Base-by-base conservation (phyloP, 768 basidiomycete genomes). In the Xerocomus spinulosus region DNA sequence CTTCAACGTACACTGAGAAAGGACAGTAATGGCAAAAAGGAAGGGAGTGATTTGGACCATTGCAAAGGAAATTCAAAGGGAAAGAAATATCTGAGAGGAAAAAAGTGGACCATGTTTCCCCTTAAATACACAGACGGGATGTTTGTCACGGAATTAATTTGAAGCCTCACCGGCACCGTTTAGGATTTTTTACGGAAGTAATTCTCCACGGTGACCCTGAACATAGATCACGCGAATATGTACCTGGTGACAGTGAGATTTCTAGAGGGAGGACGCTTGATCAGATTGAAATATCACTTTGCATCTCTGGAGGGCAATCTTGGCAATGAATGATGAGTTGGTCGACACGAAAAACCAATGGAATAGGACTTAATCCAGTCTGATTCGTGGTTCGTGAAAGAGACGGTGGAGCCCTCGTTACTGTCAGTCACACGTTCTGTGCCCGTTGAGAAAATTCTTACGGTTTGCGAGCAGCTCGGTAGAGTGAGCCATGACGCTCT, bases 41-140 rank as follows among this genome's bases (percentile, higher is more conserved):
- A 62, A 42, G 5, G 62, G 32, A 10, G 50, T 2, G 28, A 56
- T 53, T 51, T 52, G 53, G 41, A 64, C 61, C 62, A 62, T 64
- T 35, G 24, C 45, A 20, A 18, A 32, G 15, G 6, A 23, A 8
- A 26, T 5, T 23, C 26, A 35, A 37, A 25, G 26, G 3, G 23
- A 36, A 34, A 15, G 17, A 5, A 7, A 4, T 12, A 7, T 21
- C 4, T 26, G 35, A 38, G n/a, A 13, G 9, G 21, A 23, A 7
- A n/a, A 28, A 12, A 18, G 23, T 10, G 21, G 21, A 14, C 8
- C 17, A 17, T 17, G 6, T 7, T 23, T 39, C 14, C 15, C 37
- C 20, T 59, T 50, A 42, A 35, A 49, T 44, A 48, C n/a, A 4
- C 20, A 35, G 34, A 17, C 20, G 34, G 36, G 35, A 21, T 24